These are phyloP conservation scores for Calonectria leucothoes DNA, from an alignment of 2,329 filamentous ascomycete genomes.

Conservation along the genomic window DNA sequence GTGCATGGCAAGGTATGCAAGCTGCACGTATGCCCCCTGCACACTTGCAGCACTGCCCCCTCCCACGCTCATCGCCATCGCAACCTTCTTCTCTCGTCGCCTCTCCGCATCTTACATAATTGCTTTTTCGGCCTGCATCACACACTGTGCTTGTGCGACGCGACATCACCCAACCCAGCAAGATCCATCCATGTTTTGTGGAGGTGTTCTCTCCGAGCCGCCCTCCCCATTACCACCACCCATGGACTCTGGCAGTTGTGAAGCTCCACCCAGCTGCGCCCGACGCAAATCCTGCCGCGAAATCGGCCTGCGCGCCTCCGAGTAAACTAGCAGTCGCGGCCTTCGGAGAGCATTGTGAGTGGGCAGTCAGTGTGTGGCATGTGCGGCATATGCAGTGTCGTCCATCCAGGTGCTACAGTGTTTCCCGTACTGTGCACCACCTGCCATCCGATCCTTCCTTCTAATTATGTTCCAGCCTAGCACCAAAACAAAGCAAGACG, in stretches of 20 bases:
- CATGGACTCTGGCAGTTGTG: not conserved
- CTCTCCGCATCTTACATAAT: not conserved
- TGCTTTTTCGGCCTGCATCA: not conserved
- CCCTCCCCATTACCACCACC: not conserved
- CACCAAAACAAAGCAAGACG: not conserved
- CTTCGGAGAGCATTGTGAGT: not conserved
- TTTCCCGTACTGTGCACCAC: not conserved
- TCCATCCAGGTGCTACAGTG: not conserved
- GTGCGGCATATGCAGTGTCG: not conserved
- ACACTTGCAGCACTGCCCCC: slow-evolving; percentile 12
- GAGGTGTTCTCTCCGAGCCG: not conserved
- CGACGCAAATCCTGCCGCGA: not conserved
- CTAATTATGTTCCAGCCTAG: not conserved
- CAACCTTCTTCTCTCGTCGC: slow-evolving; percentile 4
- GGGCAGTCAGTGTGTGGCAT: not conserved
- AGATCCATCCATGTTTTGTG: not conserved
- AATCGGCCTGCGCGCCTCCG: not conserved
- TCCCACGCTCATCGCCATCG: not conserved
- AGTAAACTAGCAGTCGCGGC: not conserved
- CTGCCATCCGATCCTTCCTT: not conserved
- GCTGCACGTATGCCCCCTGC: slow-evolving; percentile 5
- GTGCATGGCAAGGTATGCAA: not conserved
- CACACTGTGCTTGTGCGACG: slow-evolving; percentile 8
- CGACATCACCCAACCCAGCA: not conserved
- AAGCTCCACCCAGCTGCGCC: not conserved